Conservation (phyloP, 768 basidiomycete genomes). For the Paxillus rubicundulus region DNA sequence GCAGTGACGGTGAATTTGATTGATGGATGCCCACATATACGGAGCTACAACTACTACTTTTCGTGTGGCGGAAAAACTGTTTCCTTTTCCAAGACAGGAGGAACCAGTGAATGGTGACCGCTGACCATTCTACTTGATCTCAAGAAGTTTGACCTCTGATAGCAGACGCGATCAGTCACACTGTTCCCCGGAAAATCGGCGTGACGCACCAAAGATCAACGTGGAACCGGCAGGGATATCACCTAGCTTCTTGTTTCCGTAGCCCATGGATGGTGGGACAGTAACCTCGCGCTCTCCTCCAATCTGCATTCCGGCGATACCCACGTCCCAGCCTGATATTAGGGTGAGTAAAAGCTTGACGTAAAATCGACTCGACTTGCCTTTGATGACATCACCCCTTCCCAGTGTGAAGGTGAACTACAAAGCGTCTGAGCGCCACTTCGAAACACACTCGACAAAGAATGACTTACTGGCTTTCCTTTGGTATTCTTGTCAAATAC, state of each 20-base stretch:
- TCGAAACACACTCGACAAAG: conserved; percentile 4
- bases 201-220: conserved; percentile 69
- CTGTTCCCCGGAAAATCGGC: background rate
- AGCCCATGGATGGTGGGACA: conserved; percentile 68
- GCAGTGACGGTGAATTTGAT: conserved; percentile 27
- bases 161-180: conserved; percentile 12
- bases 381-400: conserved; percentile 89
- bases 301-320: conserved; percentile 88
- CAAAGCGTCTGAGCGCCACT: background rate
- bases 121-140: conserved; percentile 50
- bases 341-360: conserved; percentile 4
- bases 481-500: conserved; percentile 78
- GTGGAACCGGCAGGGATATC: conserved; percentile 80
- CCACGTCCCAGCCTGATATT: conserved; percentile 80
- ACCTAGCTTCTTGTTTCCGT: conserved; percentile 59
- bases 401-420: conserved; percentile 82
- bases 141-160: conserved; percentile 70
- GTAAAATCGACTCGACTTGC: conserved; percentile 32
- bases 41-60: conserved; percentile 17
- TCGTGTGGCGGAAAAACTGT: conserved; percentile 13
- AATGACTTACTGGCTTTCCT: conserved; percentile 73
- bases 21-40: conserved; percentile 18
- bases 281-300: conserved; percentile 83
- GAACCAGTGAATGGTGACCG: background rate
- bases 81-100: conserved; percentile 13